Base-by-base conservation (phyloP, 345 rosid genomes). In the Euphorbia lathyris region DNA sequence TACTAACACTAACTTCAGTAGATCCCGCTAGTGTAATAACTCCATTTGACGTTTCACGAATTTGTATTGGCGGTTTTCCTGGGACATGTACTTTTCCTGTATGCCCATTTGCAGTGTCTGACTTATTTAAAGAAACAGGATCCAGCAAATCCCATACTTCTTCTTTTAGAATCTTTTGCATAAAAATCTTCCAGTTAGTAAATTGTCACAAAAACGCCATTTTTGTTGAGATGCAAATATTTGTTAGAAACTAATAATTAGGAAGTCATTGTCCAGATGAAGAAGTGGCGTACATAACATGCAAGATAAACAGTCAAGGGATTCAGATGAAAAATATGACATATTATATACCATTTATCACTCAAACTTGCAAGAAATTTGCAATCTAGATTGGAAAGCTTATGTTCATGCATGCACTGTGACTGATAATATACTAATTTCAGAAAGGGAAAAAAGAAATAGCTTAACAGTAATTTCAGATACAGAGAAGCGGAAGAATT, bases 11-110 rank as follows among this genome's bases (percentile, higher is more conserved):
- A 51, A 84, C 86, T 86, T 95, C 99, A n/a, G 98, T 92, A 22
- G 99, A 92, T 81, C 99, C 99, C 51, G 98, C 98, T 79, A 95
- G 82, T 9, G 98, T 95, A 72, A 95, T 95, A 42, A 92, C 97
- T 63, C 99, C 99, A 42, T 82, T 86, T 79, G 99, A 95, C 52
- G 99, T 77, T 86, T 95, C 99, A 64, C 99, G 91, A 69, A 95
- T 95, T 74, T 95, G 99, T 76, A 95, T 92, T 27, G 97, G 91
- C 47, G 98, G 94, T 80, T 87, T 95, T 48, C 97, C 99, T 7
- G 89, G 90, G 70, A 88, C 77, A 50, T 76, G 65, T 66, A 80
- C 84, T 83, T 90, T 93, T 66, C 83, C 92, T 4, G 77, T 16
- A 47, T 87, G 83, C 64, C 85, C 88, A 60, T 78, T 85, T 11